Evolutionary conservation across 768 basidiomycete genomes (phyloP).

Genomic region (Strobilomyces echinocephalus): DNA sequence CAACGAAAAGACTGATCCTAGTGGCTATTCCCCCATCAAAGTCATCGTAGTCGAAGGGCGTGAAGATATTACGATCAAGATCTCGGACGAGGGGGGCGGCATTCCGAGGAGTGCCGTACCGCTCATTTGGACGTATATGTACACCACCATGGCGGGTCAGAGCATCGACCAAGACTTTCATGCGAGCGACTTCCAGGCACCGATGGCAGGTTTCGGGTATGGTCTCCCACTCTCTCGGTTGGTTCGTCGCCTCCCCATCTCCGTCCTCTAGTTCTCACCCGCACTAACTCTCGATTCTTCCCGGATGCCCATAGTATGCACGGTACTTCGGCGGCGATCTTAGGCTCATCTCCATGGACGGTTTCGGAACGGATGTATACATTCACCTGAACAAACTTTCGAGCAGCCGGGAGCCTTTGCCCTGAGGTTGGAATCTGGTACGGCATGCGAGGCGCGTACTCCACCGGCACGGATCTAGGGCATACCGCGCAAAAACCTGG

Average conservation of each 20-base stretch:
- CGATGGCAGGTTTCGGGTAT: slow-evolving; percentile 98
- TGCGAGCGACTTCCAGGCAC: slow-evolving; percentile 88
- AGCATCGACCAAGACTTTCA: slow-evolving; percentile 72
- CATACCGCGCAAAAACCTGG: not conserved
- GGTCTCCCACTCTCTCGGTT: slow-evolving; percentile 88
- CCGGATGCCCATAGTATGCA: slow-evolving; percentile 57
- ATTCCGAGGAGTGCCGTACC: slow-evolving; percentile 84
- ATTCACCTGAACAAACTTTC: slow-evolving; percentile 86
- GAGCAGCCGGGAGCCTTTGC: slow-evolving; percentile 33
- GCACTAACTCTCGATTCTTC: slow-evolving; percentile 3
- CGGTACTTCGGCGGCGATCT: slow-evolving; percentile 94
- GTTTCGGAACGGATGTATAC: slow-evolving; percentile 93
- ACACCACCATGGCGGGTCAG: slow-evolving; percentile 76
- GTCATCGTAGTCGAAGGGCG: slow-evolving; percentile 87
- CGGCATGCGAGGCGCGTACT: not conserved
- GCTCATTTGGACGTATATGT: slow-evolving; percentile 99
- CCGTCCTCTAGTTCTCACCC: slow-evolving; percentile 63
- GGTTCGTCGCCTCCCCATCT: slow-evolving; percentile 45
- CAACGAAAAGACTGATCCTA: not conserved
- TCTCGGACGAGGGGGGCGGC: slow-evolving; percentile 91
- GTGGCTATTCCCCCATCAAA: slow-evolving; percentile 27
- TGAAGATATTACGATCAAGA: slow-evolving; percentile 99
- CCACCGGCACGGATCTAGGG: not conserved
- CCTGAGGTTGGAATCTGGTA: slow-evolving; percentile 6
- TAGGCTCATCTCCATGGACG: slow-evolving; percentile 95